Evolutionary conservation across 2,329 filamentous ascomycete species (phyloP), one percentile per base, ranked within the genome.

Genomic region (Cladosporium phlei): DNA sequence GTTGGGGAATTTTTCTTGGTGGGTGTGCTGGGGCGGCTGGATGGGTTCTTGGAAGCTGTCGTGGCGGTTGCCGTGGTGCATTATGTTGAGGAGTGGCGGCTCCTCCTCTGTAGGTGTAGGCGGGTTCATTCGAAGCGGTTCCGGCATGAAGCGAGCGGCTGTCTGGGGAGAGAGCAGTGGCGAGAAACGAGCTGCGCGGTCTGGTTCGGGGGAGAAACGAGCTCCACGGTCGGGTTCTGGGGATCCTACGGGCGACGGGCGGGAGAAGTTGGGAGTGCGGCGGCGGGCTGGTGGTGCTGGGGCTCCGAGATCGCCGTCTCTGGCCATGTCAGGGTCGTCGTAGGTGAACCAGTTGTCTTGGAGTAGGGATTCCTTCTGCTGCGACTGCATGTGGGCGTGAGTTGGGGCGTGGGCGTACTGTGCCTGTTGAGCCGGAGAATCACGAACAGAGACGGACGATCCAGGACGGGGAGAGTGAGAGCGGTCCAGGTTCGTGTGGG

Each of bases 261-360:
- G 47, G 16, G 40, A 42, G 35, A 32, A 39, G 30, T 39, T 40
- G 12, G 48, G 35, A 17, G 48, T 38, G 32, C 44, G 27, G 25
- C 44, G 38, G 28, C 39, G 33, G 21, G 34, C 35, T 33, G 37
- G 21, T 22, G 50, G 37, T 10, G 42, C 24, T 16, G 44, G 38
- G 24, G 46, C 51, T 12, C 52, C 55, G 5, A 62, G 64, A 54
- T 52, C 58, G 4, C 50, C 49, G 11, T 54, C 53, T 27, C 11
- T 39, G 2, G 22, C 24, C 6, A 6, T 25, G 11, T 55, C 51
- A 8, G 56, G 54, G 11, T 61, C 58, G 24, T 60, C 60, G 9
- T 63, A 35, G 6, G 72, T 66, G 44, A 71, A 71, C 72, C 72
- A 75, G 45, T 74, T 74, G 54, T 73, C 69, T 30, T 64, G 66